These are phyloP conservation scores for Xylaria multiplex DNA, from an alignment of 2,329 filamentous ascomycete genomes.

Conservation along the genomic window DNA sequence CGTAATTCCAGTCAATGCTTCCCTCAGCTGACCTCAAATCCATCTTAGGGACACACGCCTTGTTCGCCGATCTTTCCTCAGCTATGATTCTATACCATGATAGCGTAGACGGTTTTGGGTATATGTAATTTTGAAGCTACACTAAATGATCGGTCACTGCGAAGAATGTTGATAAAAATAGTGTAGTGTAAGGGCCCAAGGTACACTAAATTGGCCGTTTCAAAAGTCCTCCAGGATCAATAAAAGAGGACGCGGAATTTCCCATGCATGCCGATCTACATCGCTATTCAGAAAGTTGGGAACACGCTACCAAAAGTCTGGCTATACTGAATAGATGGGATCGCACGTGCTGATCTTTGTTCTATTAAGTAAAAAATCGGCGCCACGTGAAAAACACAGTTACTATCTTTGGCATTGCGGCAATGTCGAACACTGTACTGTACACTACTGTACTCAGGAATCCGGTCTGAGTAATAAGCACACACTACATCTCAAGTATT, in stretches of 20 bases:
- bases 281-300: constrained; percentile 14
- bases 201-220: constrained; percentile 9
- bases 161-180: constrained; percentile 30
- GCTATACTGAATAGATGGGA: too few species aligned
- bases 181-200: neutral
- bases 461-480: neutral
- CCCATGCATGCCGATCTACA: constrained; percentile 30
- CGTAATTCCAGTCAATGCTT: neutral
- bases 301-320: neutral
- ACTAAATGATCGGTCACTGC: neutral
- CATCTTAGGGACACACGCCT: neutral
- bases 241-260: constrained; percentile 18
- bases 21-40: constrained; percentile 7
- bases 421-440: neutral
- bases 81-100: neutral
- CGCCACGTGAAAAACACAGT: constrained; percentile 29
- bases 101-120: neutral
- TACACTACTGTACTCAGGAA: neutral
- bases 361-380: constrained; percentile 14
- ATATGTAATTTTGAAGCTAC: neutral
- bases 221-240: constrained; percentile 23
- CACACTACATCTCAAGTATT: neutral
- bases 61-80: constrained; percentile 23
- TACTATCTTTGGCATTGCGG: constrained; percentile 28
- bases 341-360: constrained; percentile 13